Percentiles rank a stretch among this genome's conserved stretches.
phyloP scores from a whole-genome alignment of 1,284 basidiomycete genomes.

The Apiotrichum laibachii region DNA sequence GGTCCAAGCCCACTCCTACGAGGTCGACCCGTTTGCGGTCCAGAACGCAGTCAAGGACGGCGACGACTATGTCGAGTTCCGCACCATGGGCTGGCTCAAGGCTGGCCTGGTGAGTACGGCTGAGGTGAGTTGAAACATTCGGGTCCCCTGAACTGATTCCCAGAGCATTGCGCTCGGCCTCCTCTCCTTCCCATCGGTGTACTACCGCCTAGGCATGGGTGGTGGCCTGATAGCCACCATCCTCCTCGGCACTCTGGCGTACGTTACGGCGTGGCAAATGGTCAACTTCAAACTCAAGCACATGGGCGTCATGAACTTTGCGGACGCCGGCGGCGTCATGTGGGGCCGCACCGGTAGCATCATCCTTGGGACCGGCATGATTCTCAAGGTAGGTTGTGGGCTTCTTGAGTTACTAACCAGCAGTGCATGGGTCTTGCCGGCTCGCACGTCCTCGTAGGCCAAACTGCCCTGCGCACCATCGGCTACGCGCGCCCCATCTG shows the following conservation, averaged over 20 bases:
- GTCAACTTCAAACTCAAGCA: conserved; percentile 46
- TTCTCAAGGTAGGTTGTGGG: conserved; percentile 42
- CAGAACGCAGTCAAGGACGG: conserved; percentile 10
- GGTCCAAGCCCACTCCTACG: too few species aligned
- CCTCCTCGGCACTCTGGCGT: conserved; percentile 35
- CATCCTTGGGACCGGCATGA: conserved; percentile 34
- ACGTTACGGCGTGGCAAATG: conserved; percentile 41
- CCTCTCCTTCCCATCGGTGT: conserved; percentile 45
- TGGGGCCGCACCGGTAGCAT: conserved; percentile 38
- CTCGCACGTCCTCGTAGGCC: conserved; percentile 43
- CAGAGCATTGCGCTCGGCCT: conserved; percentile 44
- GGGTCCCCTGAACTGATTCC: neutral
- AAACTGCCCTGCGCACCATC: conserved; percentile 38
- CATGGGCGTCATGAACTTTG: conserved; percentile 46
- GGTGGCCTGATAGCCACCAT: conserved; percentile 40
- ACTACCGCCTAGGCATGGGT: conserved; percentile 40
- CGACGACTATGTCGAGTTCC: conserved; percentile 40
- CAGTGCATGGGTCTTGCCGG: conserved; percentile 42
- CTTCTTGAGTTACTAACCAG: too few species aligned
- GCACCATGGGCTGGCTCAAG: conserved; percentile 44
- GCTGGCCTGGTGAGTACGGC: conserved; percentile 42
- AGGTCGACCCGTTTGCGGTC: conserved; percentile 1
- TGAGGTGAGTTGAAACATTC: conserved; percentile 35
- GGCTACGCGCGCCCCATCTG: conserved; percentile 37
- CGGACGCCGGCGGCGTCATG: conserved; percentile 43